Base-by-base conservation (phyloP, 306 rosid genomes). In the Corylus avellana region DNA sequence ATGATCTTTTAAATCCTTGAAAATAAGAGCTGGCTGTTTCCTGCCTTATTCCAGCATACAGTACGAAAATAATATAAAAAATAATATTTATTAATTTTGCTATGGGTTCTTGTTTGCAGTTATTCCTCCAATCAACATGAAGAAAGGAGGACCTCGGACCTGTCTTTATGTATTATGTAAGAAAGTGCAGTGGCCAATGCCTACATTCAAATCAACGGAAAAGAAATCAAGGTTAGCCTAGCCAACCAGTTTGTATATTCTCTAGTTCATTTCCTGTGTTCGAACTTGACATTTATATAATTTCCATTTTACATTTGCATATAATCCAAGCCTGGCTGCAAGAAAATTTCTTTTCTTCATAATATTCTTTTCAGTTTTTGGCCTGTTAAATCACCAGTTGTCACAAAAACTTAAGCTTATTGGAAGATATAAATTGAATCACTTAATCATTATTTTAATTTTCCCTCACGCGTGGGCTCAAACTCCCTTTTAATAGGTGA, bases 111-210 rank as follows among this genome's bases (percentile, higher is more conserved):
- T 76, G 74, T 25, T 78, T 62, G 77, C 88, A 90, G 93, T 84
- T 59, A 87, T 88, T 57, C 75, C 81, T 73, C 71, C 92, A 66
- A 90, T 88, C 79, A 87, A 78, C 76, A 88, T 82, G 89, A 88
- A 83, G 81, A 95, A 93, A 85, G 99, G 98, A 85, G 99, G 97
- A 77, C 99, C 98, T 16, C 89, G 99, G 25, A 79, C 63, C 32
- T 51, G 91, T 67, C 85, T 96, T 47, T 83, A 73, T 48, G 88
- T 88, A 29, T 76, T 93, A 46, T 96, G 99, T 82, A 93, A 82
- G 91, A 89, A 63, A 77, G 77, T 79, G 76, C 94, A 88, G 79
- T 96, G 99, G 99, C 94, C 85, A 69, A 87, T 84, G 85, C 99
- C 99, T 20, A 55, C 81, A 27, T 89, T 88, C 75, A 80, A 81